Evolutionary conservation across 768 basidiomycete genomes (phyloP), one percentile per base, ranked within the genome.

Genomic region (Boletus vermiculosoides): DNA sequence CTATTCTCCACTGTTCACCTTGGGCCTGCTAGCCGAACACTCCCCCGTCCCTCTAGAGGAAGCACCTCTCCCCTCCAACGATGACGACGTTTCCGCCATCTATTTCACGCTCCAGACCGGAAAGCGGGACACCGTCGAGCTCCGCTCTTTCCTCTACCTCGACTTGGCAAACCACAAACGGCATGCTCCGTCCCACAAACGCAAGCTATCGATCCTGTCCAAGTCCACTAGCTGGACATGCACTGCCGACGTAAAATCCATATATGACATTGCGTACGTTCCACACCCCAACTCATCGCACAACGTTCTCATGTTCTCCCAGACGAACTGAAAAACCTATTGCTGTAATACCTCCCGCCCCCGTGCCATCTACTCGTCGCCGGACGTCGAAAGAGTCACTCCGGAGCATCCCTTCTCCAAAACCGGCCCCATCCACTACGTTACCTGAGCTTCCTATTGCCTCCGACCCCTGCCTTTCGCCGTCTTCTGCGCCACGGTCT

Each of bases 1-100:
- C 2, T 86, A 87, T 62, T 85, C 83, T 0, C 78, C 83, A 42
- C 81, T 87, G 72, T 87, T 87, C 80, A 87, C 81, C 5, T 81
- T 79, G 5, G 85, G 85, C 42, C 76, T 84, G 39, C 73, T 84
- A 37, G 77, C 78, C 15, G 75, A 76, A 36, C 63, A 56, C 23
- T 39, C 33, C 13, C 30, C 50, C 50, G 45, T 22, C 22, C 3
- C 44, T 9, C 8, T 25, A 1, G 15, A 44, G 42, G 13, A 42
- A 0, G 22, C 56, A 22, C 23, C 49, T 20, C 49, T n/a, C n/a
- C n/a, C 53, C 3, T 52, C 59, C 16, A 30, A 56, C 30, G 33
- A 67, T 7, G 68, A 69, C 50, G 65, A 69, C 3, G 66, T 71
- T 5, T 77, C 78, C 5, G 69, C 78, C 12, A 76, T 81, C 64